A percentile compares a stretch with the other conserved stretches of the same genome.
Evolutionary conservation across 139 green algal species (phyloP).

Genomic region (Zygnema circumcarinatum): DNA sequence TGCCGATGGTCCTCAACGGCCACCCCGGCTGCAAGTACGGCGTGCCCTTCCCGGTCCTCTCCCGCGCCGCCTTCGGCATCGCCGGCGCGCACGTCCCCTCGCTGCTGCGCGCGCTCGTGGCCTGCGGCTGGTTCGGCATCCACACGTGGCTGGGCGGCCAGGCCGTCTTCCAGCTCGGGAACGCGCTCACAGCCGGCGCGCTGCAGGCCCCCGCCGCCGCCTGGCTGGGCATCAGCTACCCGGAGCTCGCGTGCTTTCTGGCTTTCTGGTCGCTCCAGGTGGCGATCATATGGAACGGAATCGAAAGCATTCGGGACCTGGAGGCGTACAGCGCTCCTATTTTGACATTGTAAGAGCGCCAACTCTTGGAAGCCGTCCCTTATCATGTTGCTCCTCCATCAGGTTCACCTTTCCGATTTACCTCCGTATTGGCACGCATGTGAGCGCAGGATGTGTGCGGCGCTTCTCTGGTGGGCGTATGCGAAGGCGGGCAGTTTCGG

Average conservation of each 20-base stretch:
- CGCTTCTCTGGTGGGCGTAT: slow-evolving; percentile 77
- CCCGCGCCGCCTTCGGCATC: slow-evolving; percentile 76
- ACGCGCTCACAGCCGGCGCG: slow-evolving; percentile 2
- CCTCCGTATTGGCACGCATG: too few species aligned
- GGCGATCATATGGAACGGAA: slow-evolving; percentile 72
- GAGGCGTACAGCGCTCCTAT: slow-evolving; percentile 79
- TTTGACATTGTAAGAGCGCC: slow-evolving; percentile 69
- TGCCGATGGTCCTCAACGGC: slow-evolving; percentile 78
- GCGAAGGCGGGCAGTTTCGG: slow-evolving; percentile 65
- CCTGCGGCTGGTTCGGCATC: slow-evolving; percentile 84
- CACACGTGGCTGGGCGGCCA: slow-evolving; percentile 74
- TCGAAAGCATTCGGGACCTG: slow-evolving; percentile 78
- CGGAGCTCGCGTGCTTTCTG: slow-evolving; percentile 73
- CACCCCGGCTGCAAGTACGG: slow-evolving; percentile 76
- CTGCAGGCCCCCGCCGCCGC: not conserved
- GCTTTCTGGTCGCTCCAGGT: slow-evolving; percentile 72
- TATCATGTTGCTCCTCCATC: too few species aligned
- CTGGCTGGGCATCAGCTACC: slow-evolving; percentile 67
- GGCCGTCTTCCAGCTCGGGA: slow-evolving; percentile 43
- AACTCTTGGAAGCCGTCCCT: too few species aligned
- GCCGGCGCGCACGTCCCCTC: slow-evolving; percentile 74
- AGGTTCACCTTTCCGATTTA: too few species aligned
- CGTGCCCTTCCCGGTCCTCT: slow-evolving; percentile 77
- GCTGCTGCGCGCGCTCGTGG: slow-evolving; percentile 73
- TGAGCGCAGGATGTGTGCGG: slow-evolving; percentile 35